Conservation (phyloP, 805 yeast genomes). For the Cyberlindnera sargentensis region DNA sequence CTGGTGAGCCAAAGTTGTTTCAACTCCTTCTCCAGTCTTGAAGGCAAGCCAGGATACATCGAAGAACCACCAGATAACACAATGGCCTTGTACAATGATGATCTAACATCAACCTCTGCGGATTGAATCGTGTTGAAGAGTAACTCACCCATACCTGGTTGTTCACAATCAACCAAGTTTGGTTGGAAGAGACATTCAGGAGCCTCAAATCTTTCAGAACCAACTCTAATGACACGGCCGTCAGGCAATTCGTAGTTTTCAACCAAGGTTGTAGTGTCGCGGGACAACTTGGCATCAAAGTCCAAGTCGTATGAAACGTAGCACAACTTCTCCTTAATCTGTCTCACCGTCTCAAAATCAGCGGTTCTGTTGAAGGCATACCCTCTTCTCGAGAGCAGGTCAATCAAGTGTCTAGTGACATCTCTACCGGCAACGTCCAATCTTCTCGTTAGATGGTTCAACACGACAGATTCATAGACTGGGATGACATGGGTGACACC, state of each 20-base stretch:
- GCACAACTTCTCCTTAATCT: slow-evolving; percentile 92
- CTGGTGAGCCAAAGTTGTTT: slow-evolving; percentile 93
- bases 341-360: slow-evolving; percentile 97
- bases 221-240: slow-evolving; percentile 89
- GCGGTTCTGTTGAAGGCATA: slow-evolving; percentile 98
- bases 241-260: slow-evolving; percentile 93
- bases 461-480: slow-evolving; percentile 94
- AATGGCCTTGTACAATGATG: slow-evolving; percentile 83
- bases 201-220: slow-evolving; percentile 93
- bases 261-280: slow-evolving; percentile 92
- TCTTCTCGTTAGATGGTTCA: slow-evolving; percentile 87
- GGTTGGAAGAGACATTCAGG: slow-evolving; percentile 98
- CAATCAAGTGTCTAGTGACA: slow-evolving; percentile 93
- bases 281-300: slow-evolving; percentile 78
- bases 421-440: slow-evolving; percentile 98
- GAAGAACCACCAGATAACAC: slow-evolving; percentile 97
- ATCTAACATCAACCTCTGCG: slow-evolving; percentile 90
- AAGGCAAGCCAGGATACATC: slow-evolving; percentile 98
- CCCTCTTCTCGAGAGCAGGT: slow-evolving; percentile 86
- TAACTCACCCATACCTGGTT: slow-evolving; percentile 92
- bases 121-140: slow-evolving; percentile 88
- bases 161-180: slow-evolving; percentile 88
- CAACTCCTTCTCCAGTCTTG: slow-evolving; percentile 89
- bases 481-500: slow-evolving; percentile 99
- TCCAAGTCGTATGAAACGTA: slow-evolving; percentile 93